Evolutionary conservation across 352 stramenopile species (phyloP), one percentile per base, ranked within the genome.

Genomic region (Phytophthora idaei): DNA sequence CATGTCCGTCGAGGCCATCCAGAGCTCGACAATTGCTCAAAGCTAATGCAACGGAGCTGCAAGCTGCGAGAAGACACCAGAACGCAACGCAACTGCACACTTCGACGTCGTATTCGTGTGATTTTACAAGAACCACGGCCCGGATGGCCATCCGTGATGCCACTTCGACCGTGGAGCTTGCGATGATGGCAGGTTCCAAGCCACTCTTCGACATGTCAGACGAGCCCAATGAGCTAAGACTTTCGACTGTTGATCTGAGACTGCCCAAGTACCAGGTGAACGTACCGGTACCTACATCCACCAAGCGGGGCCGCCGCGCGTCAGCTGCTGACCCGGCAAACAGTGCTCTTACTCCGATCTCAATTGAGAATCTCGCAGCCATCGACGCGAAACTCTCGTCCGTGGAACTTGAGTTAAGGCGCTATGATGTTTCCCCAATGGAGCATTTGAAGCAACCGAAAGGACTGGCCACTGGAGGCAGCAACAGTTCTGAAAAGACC

Each of bases 341-440:
- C 17, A 69, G 57, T 41, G 51, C 56, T 32, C 31, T 64, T 21
- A 71, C 61, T 2, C 53, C 65, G 9, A 51, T 73, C 11, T 69
- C 68, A 0, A 47, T 63, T n/a, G 55, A 70, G 5, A 17, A 70
- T 34, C 29, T 71, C 21, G 60, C 44, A 37, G 60, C 39, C 3
- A 65, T 74, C 14, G 65, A 74, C 11, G 47, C 67, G 5, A 71
- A 68, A n/a, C 52, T 68, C 31, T 52, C 58, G 48, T 67, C 64
- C 1, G 60, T 64, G 12, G 52, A 76, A 27, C 54, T 62, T n/a
- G 45, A 67, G 8, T 17, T 71, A 11, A 65, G 67, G 34, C 62
- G 58, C 31, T 68, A 65, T 14, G 58, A 64, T 49, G 21, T 41
- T 21, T 8, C 44, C 3, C 21, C 31, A 28, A 59, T 21, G 21